Evolutionary conservation across 1,284 basidiomycete species (phyloP).

Genomic region (Golubevia sp.): DNA sequence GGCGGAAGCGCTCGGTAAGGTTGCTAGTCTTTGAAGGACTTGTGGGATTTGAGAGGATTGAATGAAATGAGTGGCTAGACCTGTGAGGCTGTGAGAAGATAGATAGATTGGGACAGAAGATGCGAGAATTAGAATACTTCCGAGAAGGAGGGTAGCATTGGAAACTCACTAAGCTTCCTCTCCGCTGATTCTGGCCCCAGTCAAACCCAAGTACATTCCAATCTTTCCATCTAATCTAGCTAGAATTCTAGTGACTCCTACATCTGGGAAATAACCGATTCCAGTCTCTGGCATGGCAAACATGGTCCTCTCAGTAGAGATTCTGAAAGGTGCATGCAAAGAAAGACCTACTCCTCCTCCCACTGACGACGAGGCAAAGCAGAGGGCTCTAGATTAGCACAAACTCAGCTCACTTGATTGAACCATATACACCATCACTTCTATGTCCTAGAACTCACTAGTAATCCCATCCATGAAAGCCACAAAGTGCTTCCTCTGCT

Average conservation of each 20-base stretch:
- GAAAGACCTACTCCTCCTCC: slow-evolving; percentile 93
- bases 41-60: slow-evolving; percentile 28
- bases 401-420: neutral
- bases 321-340: slow-evolving; percentile 84
- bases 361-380: slow-evolving; percentile 67
- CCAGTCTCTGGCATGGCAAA: slow-evolving; percentile 78
- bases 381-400: neutral
- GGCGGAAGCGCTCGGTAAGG: slow-evolving; percentile 27
- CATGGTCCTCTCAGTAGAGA: slow-evolving; percentile 89
- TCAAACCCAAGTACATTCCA: slow-evolving; percentile 92
- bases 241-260: slow-evolving; percentile 88
- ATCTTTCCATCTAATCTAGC: slow-evolving; percentile 87
- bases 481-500: slow-evolving; percentile 78
- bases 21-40: slow-evolving; percentile 32
- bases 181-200: slow-evolving; percentile 65
- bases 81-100: slow-evolving; percentile 20
- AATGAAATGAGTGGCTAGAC: slow-evolving; percentile 54
- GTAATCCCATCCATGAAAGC: slow-evolving; percentile 87
- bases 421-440: no score
- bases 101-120: no score
- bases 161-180: slow-evolving; percentile 40
- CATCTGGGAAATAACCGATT: slow-evolving; percentile 72
- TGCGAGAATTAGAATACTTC: no score
- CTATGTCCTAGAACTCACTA: no score
- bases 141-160: neutral